Percentiles rank a stretch among this genome's conserved stretches.
Evolutionary conservation across 345 rosid genomes (phyloP).

Genomic region (Microcos paniculata): DNA sequence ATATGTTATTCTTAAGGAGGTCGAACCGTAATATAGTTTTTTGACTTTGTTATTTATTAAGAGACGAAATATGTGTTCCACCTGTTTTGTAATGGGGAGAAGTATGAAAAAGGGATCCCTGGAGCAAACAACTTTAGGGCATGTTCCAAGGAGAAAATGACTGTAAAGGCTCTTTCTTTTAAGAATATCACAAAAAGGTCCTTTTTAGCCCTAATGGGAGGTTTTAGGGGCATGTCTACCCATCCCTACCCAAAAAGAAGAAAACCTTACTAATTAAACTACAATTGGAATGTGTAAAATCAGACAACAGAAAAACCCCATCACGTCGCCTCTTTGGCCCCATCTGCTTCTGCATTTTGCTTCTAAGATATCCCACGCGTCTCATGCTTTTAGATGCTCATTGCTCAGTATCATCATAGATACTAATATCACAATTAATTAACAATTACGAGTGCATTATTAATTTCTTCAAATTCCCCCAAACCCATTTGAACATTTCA

Average conservation of each 20-base stretch:
- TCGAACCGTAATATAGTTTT: slow-evolving; percentile 41
- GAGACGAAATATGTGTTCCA: slow-evolving; percentile 41
- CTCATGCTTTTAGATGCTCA: slow-evolving; percentile 8
- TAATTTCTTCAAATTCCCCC: background rate
- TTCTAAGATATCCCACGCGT: slow-evolving; percentile 25
- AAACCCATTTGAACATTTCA: no score
- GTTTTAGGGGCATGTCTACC: slow-evolving; percentile 4
- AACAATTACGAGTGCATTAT: background rate
- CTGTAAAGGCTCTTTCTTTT: slow-evolving; percentile 46
- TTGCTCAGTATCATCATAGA: background rate
- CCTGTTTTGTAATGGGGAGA: slow-evolving; percentile 23
- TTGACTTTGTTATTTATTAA: slow-evolving; percentile 37
- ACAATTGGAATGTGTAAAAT: slow-evolving; percentile 30
- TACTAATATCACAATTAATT: slow-evolving; percentile 2
- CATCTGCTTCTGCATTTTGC: background rate
- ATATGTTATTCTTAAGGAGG: slow-evolving; percentile 29
- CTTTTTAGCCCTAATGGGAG: slow-evolving; percentile 52
- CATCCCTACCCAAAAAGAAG: background rate
- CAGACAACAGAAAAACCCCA: slow-evolving; percentile 25
- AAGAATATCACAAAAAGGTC: slow-evolving; percentile 66
- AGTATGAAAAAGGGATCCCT: slow-evolving; percentile 29
- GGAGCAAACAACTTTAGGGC: slow-evolving; percentile 57
- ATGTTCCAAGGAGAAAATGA: slow-evolving; percentile 57
- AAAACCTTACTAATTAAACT: slow-evolving; percentile 23
- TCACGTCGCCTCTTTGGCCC: slow-evolving; percentile 18